These are phyloP conservation scores for Herpotrichia juniperi DNA, from an alignment of 2,329 filamentous ascomycete species.

Conservation along the genomic window DNA sequence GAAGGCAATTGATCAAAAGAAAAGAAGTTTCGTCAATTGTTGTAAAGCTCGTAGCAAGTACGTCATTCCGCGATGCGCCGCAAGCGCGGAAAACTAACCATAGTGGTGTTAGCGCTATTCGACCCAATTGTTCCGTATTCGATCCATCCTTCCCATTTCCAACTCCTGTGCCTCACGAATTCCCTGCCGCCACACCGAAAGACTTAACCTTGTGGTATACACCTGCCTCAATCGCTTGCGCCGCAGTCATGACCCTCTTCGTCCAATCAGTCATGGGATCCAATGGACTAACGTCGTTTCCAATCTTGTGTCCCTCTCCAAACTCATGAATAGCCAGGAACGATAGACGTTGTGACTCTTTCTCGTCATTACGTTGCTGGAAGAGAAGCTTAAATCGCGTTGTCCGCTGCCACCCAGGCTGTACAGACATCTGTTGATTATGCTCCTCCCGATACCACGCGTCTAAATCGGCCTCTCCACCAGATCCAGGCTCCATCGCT, in stretches of 20 bases:
- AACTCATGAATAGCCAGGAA: slow-evolving; percentile 40
- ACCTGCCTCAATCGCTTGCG: slow-evolving; percentile 34
- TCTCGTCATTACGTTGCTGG: slow-evolving; percentile 16
- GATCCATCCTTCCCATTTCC: neutral
- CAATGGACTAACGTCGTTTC: slow-evolving; percentile 30
- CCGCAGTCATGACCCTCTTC: slow-evolving; percentile 28
- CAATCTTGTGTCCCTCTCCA: slow-evolving; percentile 29
- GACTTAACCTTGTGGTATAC: slow-evolving; percentile 29
- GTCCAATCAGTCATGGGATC: slow-evolving; percentile 41
- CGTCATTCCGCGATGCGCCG: neutral
- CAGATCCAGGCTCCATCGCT: slow-evolving; percentile 31
- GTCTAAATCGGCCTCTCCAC: slow-evolving; percentile 31
- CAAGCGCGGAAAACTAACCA: too few relatives aligned
- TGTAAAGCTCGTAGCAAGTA: neutral
- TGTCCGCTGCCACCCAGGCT: slow-evolving; percentile 35
- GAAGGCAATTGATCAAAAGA: neutral
- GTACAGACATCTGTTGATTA: slow-evolving; percentile 37
- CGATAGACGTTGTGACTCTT: slow-evolving; percentile 17
- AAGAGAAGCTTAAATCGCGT: slow-evolving; percentile 25
- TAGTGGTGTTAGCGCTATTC: too few relatives aligned
- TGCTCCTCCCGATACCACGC: slow-evolving; percentile 41
- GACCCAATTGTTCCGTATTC: too few relatives aligned
- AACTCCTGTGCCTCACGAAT: neutral
- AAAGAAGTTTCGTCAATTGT: neutral
- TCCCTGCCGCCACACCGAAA: slow-evolving; percentile 9